Evolutionary conservation across 2,329 filamentous ascomycete species (phyloP).

Genomic region (Diaporthe citriasiana): DNA sequence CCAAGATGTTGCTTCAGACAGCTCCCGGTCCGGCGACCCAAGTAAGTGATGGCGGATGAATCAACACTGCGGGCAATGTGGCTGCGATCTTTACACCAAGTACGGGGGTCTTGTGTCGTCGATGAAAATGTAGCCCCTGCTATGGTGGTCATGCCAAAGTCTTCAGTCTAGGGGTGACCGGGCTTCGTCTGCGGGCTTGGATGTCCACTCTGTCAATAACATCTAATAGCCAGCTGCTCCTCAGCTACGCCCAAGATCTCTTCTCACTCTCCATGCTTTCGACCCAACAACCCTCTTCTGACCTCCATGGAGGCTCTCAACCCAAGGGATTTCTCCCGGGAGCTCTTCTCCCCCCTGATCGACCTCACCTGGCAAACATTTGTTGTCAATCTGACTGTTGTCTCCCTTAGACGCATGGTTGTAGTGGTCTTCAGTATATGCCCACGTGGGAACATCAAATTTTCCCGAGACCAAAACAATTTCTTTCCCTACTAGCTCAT

Average conservation of each 20-base stretch:
- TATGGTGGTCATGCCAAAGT: background rate
- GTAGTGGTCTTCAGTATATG: slow-evolving; percentile 75
- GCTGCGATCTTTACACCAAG: background rate
- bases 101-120: background rate
- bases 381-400: slow-evolving; percentile 52
- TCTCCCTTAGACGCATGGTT: slow-evolving; percentile 48
- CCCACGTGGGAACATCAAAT: slow-evolving; percentile 78
- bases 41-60: background rate
- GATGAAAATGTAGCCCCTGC: background rate
- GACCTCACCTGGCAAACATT: slow-evolving; percentile 53
- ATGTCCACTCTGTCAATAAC: background rate
- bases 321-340: slow-evolving; percentile 65
- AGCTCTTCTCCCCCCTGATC: slow-evolving; percentile 49
- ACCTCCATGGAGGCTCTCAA: slow-evolving; percentile 69
- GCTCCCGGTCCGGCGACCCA: no score
- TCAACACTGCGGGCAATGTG: background rate
- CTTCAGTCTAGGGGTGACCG: background rate
- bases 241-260: slow-evolving; percentile 66
- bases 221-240: slow-evolving; percentile 23
- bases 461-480: slow-evolving; percentile 77
- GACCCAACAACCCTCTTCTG: slow-evolving; percentile 71
- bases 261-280: slow-evolving; percentile 73
- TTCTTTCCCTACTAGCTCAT: slow-evolving; percentile 58
- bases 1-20: background rate
- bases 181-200: background rate